These are phyloP conservation scores for Fusarium setosum DNA, from an alignment of 2,329 filamentous ascomycete species.

Conservation along the genomic window DNA sequence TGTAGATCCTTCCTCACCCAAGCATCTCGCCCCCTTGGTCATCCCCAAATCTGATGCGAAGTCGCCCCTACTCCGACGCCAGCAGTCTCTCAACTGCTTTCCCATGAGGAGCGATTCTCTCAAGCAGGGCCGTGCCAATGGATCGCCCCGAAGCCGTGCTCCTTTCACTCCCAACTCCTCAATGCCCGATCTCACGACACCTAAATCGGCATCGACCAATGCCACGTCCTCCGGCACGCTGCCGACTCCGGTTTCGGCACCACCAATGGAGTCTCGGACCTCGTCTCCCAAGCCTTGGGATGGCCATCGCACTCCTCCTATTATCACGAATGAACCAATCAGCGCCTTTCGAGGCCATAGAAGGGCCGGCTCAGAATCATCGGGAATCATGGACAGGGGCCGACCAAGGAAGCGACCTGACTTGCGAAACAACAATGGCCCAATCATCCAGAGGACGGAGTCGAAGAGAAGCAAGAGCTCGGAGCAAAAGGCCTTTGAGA, in stretches of 20 bases:
- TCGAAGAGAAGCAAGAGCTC: slow-evolving; percentile 60
- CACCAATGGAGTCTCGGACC: slow-evolving; percentile 52
- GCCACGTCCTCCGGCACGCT: slow-evolving; percentile 53
- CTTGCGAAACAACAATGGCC: slow-evolving; percentile 50
- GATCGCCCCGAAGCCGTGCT: slow-evolving; percentile 58
- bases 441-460: slow-evolving; percentile 50
- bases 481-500: slow-evolving; percentile 69
- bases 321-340: slow-evolving; percentile 23
- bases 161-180: slow-evolving; percentile 52
- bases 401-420: slow-evolving; percentile 67
- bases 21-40: slow-evolving; percentile 65
- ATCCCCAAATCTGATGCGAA: slow-evolving; percentile 56
- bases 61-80: slow-evolving; percentile 40
- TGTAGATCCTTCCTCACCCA: slow-evolving; percentile 59
- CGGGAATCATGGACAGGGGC: slow-evolving; percentile 70
- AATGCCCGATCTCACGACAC: slow-evolving; percentile 53
- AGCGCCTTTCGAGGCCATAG: slow-evolving; percentile 52
- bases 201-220: slow-evolving; percentile 56
- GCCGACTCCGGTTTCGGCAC: slow-evolving; percentile 63
- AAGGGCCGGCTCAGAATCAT: slow-evolving; percentile 67
- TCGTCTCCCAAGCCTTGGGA: slow-evolving; percentile 60
- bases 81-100: slow-evolving; percentile 58
- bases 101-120: slow-evolving; percentile 58
- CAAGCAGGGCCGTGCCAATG: slow-evolving; percentile 57
- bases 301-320: slow-evolving; percentile 44